Base-by-base conservation (phyloP, 176 grass and related monocot genomes). In the Rhipidocladum racemiflorum region DNA sequence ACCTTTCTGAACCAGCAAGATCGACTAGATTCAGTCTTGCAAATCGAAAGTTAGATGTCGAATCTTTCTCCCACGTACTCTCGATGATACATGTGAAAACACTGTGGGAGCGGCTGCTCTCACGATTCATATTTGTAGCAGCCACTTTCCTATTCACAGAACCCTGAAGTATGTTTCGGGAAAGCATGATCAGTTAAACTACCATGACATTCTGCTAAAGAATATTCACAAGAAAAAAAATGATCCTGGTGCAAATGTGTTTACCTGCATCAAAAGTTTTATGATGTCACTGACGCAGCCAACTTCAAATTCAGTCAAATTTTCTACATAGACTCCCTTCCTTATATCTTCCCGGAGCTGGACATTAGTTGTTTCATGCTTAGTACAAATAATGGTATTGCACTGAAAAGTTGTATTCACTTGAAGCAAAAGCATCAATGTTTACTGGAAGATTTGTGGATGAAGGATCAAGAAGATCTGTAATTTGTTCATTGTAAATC, bases 401-500 rank as follows among this genome's bases (percentile, higher is more conserved):
- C 8, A 25, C 40, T 8, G 23, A 43, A 66, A 91, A 36, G 28
- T 24, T 56, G 78, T 71, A 77, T 78, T 60, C 46, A 44, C 43
- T 83, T 56, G 55, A 81, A 87, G 59, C 43, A 36, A 76, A 39
- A 83, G 55, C 14, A 62, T 32, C 29, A 91, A 70, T 82, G 21
- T 86, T 61, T 76, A 98, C 96, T 65, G 89, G 92, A 32, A 98
- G 88, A 90, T 98, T 98, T 56, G 90, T 88, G 24, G 85, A 89
- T 40, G 88, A 90, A 85, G 92, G 91, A 63, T 98, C 96, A 62
- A 98, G 89, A 87, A 98, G 96, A 86, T 98, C 96, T 49, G 90
- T 98, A 51, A 98, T 98, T 80, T 98, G 96, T 85, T 98, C 96
- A 61, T 98, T 98, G 85, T 98, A 98, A 84, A 98, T 98, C 85